Evolutionary conservation across 257 asterid genomes (phyloP), one percentile per base, ranked within the genome.

Genomic region (Fraxinus anomala): DNA sequence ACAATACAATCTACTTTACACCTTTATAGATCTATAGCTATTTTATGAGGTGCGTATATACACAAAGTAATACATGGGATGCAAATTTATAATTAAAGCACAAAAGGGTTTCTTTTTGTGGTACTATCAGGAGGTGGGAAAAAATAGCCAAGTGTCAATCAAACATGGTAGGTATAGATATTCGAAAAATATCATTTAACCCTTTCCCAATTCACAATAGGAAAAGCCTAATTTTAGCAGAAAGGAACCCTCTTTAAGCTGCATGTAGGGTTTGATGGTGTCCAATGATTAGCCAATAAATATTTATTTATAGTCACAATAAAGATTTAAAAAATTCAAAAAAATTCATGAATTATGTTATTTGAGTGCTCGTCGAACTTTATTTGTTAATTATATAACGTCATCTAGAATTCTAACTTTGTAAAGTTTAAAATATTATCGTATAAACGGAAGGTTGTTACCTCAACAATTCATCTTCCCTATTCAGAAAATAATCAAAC

Each of bases 251-350:
- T 72, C 10, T n/a, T 44, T 74, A 63, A 63, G 17, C 44, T 67
- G 33, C 23, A 73, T 76, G 79, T 84, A 73, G 90, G 86, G 85
- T 84, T 81, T 77, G 69, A 73, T 80, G 76, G 63, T 40, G 33
- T 74, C 75, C 77, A 85, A 86, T 88, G 30, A 81, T 86, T 85
- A 65, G 40, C 49, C 49, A 44, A 42, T 70, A 39, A 67, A 82
- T 72, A 63, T 63, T 63, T 26, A 63, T 63, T 63, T 71, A 72
- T 73, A 47, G 69, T 81, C 19, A 59, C 67, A 1, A 19, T 2
- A 21, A 56, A 23, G 69, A 63, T 26, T 63, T 6, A 63, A 10
- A 2, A 0, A 4, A 26, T 63, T 10, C 36, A 24, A 63, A 9
- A 23, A 24, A 2, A 9, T 63, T 61, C 33, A 61, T 23, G 14